These are phyloP conservation scores for Cardamine occulta DNA, from an alignment of 345 rosid genomes.

Conservation along the genomic window DNA sequence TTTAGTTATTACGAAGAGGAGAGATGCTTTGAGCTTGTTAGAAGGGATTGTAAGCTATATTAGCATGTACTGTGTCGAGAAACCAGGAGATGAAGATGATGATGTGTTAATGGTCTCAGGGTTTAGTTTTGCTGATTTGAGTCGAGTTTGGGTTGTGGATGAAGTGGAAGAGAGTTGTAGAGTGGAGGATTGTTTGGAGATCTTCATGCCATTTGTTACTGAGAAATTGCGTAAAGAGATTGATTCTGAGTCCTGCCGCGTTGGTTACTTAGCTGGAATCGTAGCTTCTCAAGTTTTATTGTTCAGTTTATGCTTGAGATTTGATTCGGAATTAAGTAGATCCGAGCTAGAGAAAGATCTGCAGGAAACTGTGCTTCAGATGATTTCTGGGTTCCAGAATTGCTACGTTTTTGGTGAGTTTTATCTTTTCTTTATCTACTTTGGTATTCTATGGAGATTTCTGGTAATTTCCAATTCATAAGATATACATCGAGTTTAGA, in stretches of 20 bases:
- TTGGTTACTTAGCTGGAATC: conserved; percentile 65
- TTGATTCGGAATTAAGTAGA: conserved; percentile 40
- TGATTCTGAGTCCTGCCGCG: conserved; percentile 45
- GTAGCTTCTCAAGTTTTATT: conserved; percentile 68
- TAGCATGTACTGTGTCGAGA: conserved; percentile 43
- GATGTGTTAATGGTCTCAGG: conserved; percentile 46
- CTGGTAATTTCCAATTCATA: not conserved
- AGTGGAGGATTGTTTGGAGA: conserved; percentile 48
- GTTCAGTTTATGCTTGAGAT: conserved; percentile 63
- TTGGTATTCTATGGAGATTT: conserved; percentile 2
- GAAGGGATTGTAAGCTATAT: conserved; percentile 60
- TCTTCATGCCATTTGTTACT: conserved; percentile 59
- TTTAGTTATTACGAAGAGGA: conserved; percentile 34
- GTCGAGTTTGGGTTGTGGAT: conserved; percentile 64
- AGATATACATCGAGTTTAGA: not conserved
- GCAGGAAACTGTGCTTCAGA: conserved; percentile 48
- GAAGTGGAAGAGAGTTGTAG: conserved; percentile 43
- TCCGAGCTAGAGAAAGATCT: conserved; percentile 51
- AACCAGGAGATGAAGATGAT: conserved; percentile 38
- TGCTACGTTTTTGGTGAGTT: conserved; percentile 63
- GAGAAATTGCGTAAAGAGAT: conserved; percentile 47
- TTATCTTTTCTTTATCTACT: conserved; percentile 1
- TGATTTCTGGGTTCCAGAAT: conserved; percentile 55
- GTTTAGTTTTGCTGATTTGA: conserved; percentile 56
- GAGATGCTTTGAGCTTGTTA: conserved; percentile 57